phyloP scores from a whole-genome alignment of 345 rosid species.

The Pugionium cornutum region DNA sequence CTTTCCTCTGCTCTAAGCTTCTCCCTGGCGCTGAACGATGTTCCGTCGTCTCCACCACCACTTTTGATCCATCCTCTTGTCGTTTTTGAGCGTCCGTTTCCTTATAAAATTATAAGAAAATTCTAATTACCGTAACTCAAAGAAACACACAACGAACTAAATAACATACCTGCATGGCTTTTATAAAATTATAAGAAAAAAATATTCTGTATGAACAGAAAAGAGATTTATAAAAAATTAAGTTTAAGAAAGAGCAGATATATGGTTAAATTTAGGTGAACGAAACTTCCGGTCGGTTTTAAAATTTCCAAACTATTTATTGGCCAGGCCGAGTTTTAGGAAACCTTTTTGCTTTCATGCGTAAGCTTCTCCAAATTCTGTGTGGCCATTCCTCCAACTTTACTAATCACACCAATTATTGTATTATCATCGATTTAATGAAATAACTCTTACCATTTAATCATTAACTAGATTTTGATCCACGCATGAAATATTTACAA shows the following conservation, averaged over 20 bases:
- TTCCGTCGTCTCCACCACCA: slow-evolving; percentile 48
- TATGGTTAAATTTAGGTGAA: neutral
- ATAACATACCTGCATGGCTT: slow-evolving; percentile 14
- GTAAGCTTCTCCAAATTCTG: too few species aligned
- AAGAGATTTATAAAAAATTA: neutral
- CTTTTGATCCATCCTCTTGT: slow-evolving; percentile 43
- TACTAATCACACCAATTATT: too few species aligned
- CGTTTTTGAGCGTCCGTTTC: slow-evolving; percentile 33
- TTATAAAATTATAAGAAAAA: neutral
- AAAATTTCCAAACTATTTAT: neutral
- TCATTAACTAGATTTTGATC: too few species aligned
- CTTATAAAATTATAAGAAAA: slow-evolving; percentile 20
- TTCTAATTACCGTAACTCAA: neutral
- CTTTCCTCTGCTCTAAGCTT: slow-evolving; percentile 47
- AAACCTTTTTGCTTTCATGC: neutral
- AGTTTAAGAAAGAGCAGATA: neutral
- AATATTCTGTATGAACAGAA: neutral
- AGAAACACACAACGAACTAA: neutral
- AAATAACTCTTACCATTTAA: too few species aligned
- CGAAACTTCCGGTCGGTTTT: slow-evolving; percentile 4
- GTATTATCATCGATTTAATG: too few species aligned
- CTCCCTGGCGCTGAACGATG: slow-evolving; percentile 55
- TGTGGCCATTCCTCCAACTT: too few species aligned
- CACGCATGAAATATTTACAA: too few species aligned
- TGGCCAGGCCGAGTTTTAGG: slow-evolving; percentile 31